phyloP scores from a whole-genome alignment of 495 filamentous ascomycete genomes.

The Daldinia childiae region DNA sequence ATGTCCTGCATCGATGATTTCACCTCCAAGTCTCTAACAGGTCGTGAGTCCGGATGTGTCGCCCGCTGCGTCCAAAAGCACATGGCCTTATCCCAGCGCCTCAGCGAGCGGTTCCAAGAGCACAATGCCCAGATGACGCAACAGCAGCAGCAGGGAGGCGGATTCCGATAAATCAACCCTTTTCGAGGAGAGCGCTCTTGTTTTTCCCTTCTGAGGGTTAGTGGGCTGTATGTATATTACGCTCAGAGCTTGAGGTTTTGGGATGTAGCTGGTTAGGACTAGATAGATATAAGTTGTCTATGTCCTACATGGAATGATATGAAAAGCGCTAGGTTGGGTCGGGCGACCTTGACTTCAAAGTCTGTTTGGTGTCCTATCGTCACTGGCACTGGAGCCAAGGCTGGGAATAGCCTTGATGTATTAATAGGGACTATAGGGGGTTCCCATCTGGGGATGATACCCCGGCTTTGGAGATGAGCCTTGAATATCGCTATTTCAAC shows the following conservation, averaged over 20 bases:
- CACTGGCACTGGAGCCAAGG: not conserved
- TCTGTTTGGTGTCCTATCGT: not conserved
- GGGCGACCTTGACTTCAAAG: not conserved
- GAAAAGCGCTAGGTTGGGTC: not conserved
- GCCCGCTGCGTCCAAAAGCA: conserved; percentile 95
- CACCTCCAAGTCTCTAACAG: conserved; percentile 90
- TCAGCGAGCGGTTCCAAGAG: conserved; percentile 93
- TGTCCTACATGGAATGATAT: not conserved
- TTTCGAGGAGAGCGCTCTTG: not conserved
- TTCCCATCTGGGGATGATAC: not conserved
- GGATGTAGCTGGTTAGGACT: not conserved
- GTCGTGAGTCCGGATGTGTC: conserved; percentile 88
- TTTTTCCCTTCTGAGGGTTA: not conserved
- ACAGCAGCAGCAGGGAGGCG: conserved; percentile 52
- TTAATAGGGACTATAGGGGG: conserved; percentile 16
- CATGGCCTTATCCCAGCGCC: conserved; percentile 83
- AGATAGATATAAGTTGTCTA: not conserved
- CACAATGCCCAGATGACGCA: conserved; percentile 87
- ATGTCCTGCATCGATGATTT: conserved; percentile 98
- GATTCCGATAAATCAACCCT: conserved; percentile 28
- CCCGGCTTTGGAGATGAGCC: not conserved
- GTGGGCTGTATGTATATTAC: not conserved
- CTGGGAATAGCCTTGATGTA: conserved; percentile 26
- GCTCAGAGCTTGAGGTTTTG: not conserved
- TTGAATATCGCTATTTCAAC: conserved; percentile 28